Conservation (phyloP, 75 land plant genomes). For the Picea sitchensis region DNA sequence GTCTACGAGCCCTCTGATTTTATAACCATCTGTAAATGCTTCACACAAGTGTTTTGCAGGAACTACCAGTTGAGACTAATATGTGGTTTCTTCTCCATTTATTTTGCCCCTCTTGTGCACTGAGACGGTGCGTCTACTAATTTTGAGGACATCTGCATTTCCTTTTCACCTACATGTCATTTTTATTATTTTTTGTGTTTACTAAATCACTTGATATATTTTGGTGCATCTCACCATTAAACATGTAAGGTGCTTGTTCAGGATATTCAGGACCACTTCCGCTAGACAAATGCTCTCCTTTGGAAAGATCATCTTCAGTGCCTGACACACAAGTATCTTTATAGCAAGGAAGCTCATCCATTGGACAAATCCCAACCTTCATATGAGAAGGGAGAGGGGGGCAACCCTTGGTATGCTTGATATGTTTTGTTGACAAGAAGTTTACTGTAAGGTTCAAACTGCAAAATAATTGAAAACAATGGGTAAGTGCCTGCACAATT, state of each 20-base stretch:
- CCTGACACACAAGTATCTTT: neutral
- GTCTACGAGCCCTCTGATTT: neutral
- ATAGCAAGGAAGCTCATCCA: conserved; percentile 84
- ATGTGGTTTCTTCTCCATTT: neutral
- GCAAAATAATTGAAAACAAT: conserved; percentile 12
- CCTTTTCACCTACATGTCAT: neutral
- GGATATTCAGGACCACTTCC: no score
- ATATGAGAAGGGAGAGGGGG: conserved; percentile 74
- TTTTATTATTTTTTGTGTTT: neutral
- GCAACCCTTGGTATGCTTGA: conserved; percentile 45
- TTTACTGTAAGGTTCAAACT: conserved; percentile 79
- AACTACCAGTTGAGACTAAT: neutral
- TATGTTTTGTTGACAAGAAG: conserved; percentile 80
- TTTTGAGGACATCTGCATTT: no score
- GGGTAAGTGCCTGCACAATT: neutral
- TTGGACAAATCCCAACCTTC: conserved; percentile 43
- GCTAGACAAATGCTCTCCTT: neutral
- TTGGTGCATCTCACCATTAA: no score
- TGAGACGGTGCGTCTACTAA: no score
- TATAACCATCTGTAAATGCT: neutral
- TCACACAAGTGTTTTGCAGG: neutral
- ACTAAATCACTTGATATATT: neutral
- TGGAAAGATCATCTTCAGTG: conserved; percentile 11
- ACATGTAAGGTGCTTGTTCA: no score
- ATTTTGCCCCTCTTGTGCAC: neutral